These are phyloP conservation scores for Talaromyces sp. DNA, from an alignment of 2,329 filamentous ascomycete species.

Conservation along the genomic window DNA sequence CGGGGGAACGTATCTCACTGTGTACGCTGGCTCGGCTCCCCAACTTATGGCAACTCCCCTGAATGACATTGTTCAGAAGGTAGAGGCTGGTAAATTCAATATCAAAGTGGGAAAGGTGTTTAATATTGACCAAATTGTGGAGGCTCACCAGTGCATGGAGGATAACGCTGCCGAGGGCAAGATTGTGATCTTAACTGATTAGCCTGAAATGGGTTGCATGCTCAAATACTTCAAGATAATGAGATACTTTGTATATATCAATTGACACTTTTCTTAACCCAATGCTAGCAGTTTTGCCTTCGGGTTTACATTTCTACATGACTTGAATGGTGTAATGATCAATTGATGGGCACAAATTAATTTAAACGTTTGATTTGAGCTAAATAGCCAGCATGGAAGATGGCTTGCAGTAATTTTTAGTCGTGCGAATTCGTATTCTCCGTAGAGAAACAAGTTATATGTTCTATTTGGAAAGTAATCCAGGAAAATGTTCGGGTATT, in stretches of 20 bases:
- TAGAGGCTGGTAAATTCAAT: constrained; percentile 35
- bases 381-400: too few species aligned
- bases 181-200: constrained; percentile 34
- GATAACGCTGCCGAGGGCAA: constrained; percentile 41
- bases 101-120: constrained; percentile 40
- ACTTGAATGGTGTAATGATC: too few species aligned
- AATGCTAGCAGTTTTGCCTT: too few species aligned
- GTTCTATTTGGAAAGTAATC: too few species aligned
- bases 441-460: too few species aligned
- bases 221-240: not conserved
- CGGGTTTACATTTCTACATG: too few species aligned
- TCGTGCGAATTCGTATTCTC: too few species aligned
- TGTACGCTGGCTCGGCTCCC: constrained; percentile 33
- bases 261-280: not conserved
- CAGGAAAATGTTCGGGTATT: not conserved
- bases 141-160: constrained; percentile 44
- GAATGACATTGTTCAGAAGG: constrained; percentile 32
- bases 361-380: too few species aligned
- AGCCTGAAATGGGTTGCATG: not conserved
- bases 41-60: constrained; percentile 41
- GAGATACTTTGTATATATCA: not conserved
- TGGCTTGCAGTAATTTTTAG: too few species aligned
- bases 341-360: too few species aligned
- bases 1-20: constrained; percentile 35
- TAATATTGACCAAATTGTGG: constrained; percentile 40